Conservation (phyloP, 2,329 filamentous ascomycete genomes). For the Helicocarpus griseus region DNA sequence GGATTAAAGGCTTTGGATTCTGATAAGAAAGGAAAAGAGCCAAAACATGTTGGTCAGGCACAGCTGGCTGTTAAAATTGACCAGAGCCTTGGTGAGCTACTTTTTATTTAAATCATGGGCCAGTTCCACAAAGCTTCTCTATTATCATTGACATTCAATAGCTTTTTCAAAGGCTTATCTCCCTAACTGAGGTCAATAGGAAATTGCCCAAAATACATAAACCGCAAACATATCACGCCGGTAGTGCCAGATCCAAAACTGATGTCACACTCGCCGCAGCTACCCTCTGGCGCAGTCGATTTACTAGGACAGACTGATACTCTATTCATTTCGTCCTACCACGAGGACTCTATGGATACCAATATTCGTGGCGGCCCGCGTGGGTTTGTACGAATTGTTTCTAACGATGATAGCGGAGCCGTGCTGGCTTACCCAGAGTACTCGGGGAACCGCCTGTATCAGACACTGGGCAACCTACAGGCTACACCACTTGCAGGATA, state of each 20-base stretch:
- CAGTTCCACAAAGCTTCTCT: too few relatives aligned
- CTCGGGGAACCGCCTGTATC: conserved; percentile 74
- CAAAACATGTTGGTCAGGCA: conserved; percentile 27
- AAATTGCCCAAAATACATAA: conserved; percentile 83
- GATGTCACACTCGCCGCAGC: conserved; percentile 36
- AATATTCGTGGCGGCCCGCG: conserved; percentile 68
- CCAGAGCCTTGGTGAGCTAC: conserved; percentile 50
- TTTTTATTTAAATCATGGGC: neutral
- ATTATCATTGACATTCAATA: too few relatives aligned
- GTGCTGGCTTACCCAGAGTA: conserved; percentile 71
- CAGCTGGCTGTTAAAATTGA: conserved; percentile 60
- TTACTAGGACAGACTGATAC: conserved; percentile 59
- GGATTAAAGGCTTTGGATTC: conserved; percentile 20
- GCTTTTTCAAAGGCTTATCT: too few relatives aligned
- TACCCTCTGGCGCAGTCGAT: conserved; percentile 47
- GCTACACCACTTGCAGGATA: conserved; percentile 59
- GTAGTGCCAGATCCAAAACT: conserved; percentile 46
- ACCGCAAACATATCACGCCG: conserved; percentile 56
- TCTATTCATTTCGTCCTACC: conserved; percentile 65
- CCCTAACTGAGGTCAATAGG: conserved; percentile 33
- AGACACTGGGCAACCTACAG: conserved; percentile 69
- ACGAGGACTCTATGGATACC: conserved; percentile 65
- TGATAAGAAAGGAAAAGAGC: conserved; percentile 17
- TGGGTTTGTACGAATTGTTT: conserved; percentile 63
- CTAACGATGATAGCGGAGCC: conserved; percentile 38